Conservation (phyloP, 768 basidiomycete species). For the Megacollybia marginata region DNA sequence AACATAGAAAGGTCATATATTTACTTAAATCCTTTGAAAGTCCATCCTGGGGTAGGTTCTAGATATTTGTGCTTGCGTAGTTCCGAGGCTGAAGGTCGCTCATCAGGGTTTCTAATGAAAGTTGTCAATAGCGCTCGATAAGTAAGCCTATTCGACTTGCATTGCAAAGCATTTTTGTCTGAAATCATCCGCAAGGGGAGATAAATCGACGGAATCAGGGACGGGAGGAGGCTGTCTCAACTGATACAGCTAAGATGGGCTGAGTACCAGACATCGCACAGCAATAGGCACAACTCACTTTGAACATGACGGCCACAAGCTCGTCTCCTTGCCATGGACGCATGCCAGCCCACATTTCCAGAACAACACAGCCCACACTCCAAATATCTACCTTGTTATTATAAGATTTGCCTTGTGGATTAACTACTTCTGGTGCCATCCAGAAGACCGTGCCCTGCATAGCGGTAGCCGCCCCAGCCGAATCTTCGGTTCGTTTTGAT, state of each 20-base stretch:
- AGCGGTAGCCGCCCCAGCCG: conserved; percentile 76
- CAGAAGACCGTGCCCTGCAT: conserved; percentile 99
- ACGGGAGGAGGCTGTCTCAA: conserved; percentile 84
- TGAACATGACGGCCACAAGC: conserved; percentile 88
- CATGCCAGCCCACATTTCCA: conserved; percentile 99
- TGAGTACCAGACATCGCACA: background rate
- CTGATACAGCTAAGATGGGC: conserved; percentile 60
- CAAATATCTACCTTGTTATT: conserved; percentile 98
- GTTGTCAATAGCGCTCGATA: conserved; percentile 4
- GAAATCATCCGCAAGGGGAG: conserved; percentile 77
- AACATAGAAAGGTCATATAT: conserved; percentile 2
- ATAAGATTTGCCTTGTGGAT: conserved; percentile 84
- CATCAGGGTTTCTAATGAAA: conserved; percentile 62
- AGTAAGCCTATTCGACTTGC: conserved; percentile 33
- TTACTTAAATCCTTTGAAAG: conserved; percentile 60
- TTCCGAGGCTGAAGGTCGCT: conserved; percentile 74
- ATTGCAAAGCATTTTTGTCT: conserved; percentile 84
- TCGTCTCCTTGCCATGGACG: conserved; percentile 92
- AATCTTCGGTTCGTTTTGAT: conserved; percentile 90
- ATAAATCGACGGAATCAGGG: conserved; percentile 73
- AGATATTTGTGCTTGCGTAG: conserved; percentile 78
- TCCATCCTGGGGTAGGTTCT: conserved; percentile 63
- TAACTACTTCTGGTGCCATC: conserved; percentile 97
- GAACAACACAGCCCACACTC: conserved; percentile 96
- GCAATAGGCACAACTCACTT: conserved; percentile 43